phyloP scores from a whole-genome alignment of 192 early-diverging fungal genomes.

The Blastocladiella britannica region DNA sequence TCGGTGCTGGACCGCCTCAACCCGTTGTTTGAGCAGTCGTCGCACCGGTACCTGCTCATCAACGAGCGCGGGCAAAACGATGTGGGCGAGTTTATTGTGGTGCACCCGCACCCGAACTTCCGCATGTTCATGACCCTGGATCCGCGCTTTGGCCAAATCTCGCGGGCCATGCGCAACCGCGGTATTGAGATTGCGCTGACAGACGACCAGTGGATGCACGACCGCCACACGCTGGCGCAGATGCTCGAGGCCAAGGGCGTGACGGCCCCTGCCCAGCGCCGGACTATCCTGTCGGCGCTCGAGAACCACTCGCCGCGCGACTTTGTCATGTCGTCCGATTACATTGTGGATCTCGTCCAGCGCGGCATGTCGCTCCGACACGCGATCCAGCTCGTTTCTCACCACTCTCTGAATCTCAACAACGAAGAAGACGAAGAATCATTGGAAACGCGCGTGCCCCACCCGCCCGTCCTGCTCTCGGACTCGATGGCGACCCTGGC shows the following conservation, averaged over 20 bases:
- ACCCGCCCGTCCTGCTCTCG: background rate
- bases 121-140: constrained; percentile 91
- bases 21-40: constrained; percentile 57
- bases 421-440: no score
- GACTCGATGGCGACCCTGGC: background rate
- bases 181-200: constrained; percentile 74
- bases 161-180: constrained; percentile 92
- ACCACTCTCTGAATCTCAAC: no score
- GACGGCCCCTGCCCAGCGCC: background rate
- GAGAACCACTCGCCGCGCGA: background rate
- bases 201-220: constrained; percentile 24
- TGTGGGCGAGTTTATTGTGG: constrained; percentile 45
- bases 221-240: constrained; percentile 2
- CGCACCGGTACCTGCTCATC: constrained; percentile 57
- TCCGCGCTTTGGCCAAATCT: constrained; percentile 77
- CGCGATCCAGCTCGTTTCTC: no score
- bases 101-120: constrained; percentile 72
- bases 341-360: background rate
- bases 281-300: background rate
- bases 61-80: constrained; percentile 78
- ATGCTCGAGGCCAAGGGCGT: background rate
- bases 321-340: background rate
- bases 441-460: no score
- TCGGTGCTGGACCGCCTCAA: constrained; percentile 91
- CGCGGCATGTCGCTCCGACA: background rate